Evolutionary conservation across 2,329 filamentous ascomycete species (phyloP).

Genomic region (Falciphora oryzae): DNA sequence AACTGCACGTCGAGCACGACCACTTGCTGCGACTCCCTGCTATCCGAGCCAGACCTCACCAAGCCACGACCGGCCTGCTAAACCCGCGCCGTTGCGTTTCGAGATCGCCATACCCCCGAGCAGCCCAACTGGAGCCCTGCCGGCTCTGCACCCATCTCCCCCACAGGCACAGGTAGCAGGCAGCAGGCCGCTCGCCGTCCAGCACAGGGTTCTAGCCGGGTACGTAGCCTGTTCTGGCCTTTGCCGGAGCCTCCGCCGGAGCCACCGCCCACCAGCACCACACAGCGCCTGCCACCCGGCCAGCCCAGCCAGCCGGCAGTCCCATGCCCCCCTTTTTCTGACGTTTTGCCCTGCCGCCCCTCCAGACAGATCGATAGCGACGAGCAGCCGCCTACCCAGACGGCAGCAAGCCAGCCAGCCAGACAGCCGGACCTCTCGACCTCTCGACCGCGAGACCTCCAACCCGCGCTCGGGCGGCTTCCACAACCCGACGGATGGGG

Average conservation of each 20-base stretch:
- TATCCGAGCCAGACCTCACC: too few species aligned
- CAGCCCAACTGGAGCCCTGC: too few species aligned
- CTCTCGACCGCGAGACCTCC: neutral
- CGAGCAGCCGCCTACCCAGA: neutral
- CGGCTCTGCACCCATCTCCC: neutral
- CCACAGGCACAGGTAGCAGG: too few species aligned
- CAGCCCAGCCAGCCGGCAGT: neutral
- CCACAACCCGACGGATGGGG: neutral
- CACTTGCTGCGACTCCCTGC: too few species aligned
- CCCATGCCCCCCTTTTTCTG: neutral
- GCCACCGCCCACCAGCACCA: neutral
- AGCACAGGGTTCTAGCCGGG: neutral
- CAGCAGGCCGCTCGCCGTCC: neutral
- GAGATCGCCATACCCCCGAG: neutral
- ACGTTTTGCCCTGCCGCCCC: conserved; percentile 1
- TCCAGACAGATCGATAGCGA: neutral
- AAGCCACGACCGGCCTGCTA: too few species aligned
- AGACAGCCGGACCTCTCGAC: too few species aligned
- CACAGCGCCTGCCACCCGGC: neutral
- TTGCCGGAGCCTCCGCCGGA: neutral
- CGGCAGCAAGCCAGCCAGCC: too few species aligned
- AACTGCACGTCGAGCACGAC: too few species aligned
- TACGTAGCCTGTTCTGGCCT: neutral
- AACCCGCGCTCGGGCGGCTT: neutral
- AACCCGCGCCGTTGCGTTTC: too few species aligned